Conservation (phyloP, 805 yeast species). For the Nakazawaea populi region DNA sequence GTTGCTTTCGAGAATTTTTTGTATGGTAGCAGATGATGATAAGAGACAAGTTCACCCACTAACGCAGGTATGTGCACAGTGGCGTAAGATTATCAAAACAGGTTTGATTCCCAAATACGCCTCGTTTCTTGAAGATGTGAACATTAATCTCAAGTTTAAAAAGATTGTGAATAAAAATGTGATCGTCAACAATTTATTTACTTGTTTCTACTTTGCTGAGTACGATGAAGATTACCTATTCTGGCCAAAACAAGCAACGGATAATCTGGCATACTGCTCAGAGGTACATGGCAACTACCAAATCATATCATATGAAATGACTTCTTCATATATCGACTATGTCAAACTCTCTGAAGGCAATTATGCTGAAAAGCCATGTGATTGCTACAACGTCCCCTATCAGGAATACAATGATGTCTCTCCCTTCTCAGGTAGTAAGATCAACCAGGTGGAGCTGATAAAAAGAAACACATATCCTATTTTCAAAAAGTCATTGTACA, state of each 20-base stretch:
- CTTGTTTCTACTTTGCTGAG: conserved; percentile 9
- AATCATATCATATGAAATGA: conserved; percentile 1
- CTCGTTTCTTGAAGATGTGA: neutral
- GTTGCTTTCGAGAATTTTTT: conserved; percentile 1
- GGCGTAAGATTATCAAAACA: neutral
- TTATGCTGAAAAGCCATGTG: neutral
- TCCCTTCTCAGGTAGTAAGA: conserved; percentile 1
- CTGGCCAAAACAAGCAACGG: conserved; percentile 6
- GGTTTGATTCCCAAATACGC: neutral
- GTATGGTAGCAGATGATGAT: neutral
- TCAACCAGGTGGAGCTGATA: neutral
- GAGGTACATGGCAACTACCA: conserved; percentile 4
- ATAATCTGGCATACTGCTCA: conserved; percentile 8
- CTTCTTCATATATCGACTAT: neutral
- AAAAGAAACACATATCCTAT: neutral
- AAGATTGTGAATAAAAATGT: neutral
- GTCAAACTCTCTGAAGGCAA: neutral
- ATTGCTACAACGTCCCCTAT: neutral
- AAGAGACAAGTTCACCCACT: neutral
- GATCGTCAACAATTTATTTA: conserved; percentile 6
- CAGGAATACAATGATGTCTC: conserved; percentile 5
- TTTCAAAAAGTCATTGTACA: conserved; percentile 2
- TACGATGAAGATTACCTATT: conserved; percentile 10
- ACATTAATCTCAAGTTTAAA: conserved; percentile 2
- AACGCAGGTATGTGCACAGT: conserved; percentile 1